A percentile compares a stretch with the other conserved stretches of the same genome.
These are phyloP conservation scores for Ogataea methylovora DNA, from an alignment of 805 yeast species.

Conservation along the genomic window DNA sequence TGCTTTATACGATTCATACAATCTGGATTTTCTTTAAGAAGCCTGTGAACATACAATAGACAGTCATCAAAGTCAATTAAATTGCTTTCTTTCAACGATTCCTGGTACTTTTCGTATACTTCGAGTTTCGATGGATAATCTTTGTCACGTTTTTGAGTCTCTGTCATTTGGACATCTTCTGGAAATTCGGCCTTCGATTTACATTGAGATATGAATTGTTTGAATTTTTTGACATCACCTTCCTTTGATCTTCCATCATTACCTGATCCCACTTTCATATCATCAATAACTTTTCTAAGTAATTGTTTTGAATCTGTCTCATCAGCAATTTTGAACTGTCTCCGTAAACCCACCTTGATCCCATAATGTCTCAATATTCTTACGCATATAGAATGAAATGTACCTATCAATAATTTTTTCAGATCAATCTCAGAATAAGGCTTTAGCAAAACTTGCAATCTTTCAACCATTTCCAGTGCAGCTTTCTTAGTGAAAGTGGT, in stretches of 20 bases:
- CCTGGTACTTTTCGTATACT: constrained; percentile 49
- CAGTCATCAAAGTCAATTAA: constrained; percentile 82
- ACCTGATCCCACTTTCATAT: constrained; percentile 5
- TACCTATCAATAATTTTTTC: constrained; percentile 61
- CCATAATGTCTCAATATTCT: constrained; percentile 54
- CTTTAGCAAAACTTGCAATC: constrained; percentile 36
- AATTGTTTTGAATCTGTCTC: constrained; percentile 50
- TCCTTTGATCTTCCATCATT: constrained; percentile 16
- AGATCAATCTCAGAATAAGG: constrained; percentile 24
- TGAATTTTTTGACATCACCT: constrained; percentile 33
- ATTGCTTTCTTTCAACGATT: constrained; percentile 30
- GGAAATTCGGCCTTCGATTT: constrained; percentile 48
- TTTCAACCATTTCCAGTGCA: constrained; percentile 71
- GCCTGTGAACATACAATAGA: constrained; percentile 43
- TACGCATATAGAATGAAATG: constrained; percentile 81
- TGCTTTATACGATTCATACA: constrained; percentile 49
- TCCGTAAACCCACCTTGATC: constrained; percentile 31
- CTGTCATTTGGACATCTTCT: constrained; percentile 20
- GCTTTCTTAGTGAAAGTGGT: constrained; percentile 94
- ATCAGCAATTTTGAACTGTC: constrained; percentile 49
- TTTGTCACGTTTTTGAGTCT: constrained; percentile 16
- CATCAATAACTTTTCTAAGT: constrained; percentile 28
- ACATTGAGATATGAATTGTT: constrained; percentile 42
- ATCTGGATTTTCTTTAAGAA: constrained; percentile 36
- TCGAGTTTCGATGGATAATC: constrained; percentile 25